phyloP scores from a whole-genome alignment of 2,329 filamentous ascomycete genomes.

The Zalaria sp. region DNA sequence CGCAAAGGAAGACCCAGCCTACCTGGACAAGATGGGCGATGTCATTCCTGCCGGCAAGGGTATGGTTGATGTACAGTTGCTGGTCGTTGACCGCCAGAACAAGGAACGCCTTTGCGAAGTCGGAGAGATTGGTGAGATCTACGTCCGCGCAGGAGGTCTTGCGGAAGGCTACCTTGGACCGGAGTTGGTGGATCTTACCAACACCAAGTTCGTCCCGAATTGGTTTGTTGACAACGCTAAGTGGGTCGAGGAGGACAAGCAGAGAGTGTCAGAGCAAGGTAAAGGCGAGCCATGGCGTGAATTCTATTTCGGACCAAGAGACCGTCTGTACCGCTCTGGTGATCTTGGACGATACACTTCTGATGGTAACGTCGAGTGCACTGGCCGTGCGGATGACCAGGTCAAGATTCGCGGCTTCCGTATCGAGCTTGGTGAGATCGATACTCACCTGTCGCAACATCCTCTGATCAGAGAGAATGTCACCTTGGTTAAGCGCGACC shows the following conservation, averaged over 20 bases:
- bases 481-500: conserved; percentile 71
- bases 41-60: conserved; percentile 72
- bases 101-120: conserved; percentile 57
- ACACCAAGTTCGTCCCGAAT: conserved; percentile 66
- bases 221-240: conserved; percentile 69
- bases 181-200: conserved; percentile 43
- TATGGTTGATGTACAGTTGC: conserved; percentile 78
- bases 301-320: conserved; percentile 67
- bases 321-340: conserved; percentile 76
- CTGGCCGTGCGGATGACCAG: conserved; percentile 72
- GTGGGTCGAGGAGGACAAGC: conserved; percentile 53
- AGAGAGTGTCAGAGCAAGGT: conserved; percentile 30
- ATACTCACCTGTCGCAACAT: conserved; percentile 63
- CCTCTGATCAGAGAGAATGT: conserved; percentile 70
- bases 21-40: conserved; percentile 52
- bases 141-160: conserved; percentile 66
- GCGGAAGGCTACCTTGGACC: conserved; percentile 66
- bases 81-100: conserved; percentile 63
- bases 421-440: conserved; percentile 89
- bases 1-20: conserved; percentile 46
- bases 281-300: conserved; percentile 59
- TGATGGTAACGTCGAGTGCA: conserved; percentile 60
- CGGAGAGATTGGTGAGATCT: conserved; percentile 75
- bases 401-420: conserved; percentile 95
- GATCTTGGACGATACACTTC: conserved; percentile 67